Evolutionary conservation across 768 basidiomycete genomes (phyloP).

Genomic region (Podaxis sp.): DNA sequence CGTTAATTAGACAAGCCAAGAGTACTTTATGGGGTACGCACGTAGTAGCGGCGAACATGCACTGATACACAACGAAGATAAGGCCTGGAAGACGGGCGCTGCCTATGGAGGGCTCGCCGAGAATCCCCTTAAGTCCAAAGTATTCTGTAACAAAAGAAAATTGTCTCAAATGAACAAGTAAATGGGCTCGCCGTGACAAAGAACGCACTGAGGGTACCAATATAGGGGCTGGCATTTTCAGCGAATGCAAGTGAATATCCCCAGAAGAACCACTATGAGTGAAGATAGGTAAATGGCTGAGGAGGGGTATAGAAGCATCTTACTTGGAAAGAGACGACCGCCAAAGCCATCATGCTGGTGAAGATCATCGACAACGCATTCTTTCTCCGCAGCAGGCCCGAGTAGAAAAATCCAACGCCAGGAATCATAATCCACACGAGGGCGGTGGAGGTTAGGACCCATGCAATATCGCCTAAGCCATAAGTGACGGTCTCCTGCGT

Average conservation of each 20-base stretch:
- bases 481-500: slow-evolving; percentile 21
- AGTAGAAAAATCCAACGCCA: slow-evolving; percentile 86
- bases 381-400: slow-evolving; percentile 86
- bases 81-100: slow-evolving; percentile 66
- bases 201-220: slow-evolving; percentile 75
- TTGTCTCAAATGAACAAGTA: slow-evolving; percentile 1
- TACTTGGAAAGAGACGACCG: slow-evolving; percentile 82
- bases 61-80: slow-evolving; percentile 81
- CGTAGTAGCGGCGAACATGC: slow-evolving; percentile 90
- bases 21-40: slow-evolving; percentile 28
- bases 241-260: slow-evolving; percentile 91
- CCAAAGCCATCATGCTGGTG: slow-evolving; percentile 61
- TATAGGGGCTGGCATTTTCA: slow-evolving; percentile 66
- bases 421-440: slow-evolving; percentile 86
- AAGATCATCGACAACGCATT: slow-evolving; percentile 92
- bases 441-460: slow-evolving; percentile 68
- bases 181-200: neutral
- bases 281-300: slow-evolving; percentile 5
- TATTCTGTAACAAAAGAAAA: slow-evolving; percentile 42
- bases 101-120: slow-evolving; percentile 71
- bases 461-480: slow-evolving; percentile 47
- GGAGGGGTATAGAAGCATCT: slow-evolving; percentile 16
- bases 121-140: slow-evolving; percentile 79
- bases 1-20: slow-evolving; percentile 16
- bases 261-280: slow-evolving; percentile 90